A percentile compares a stretch with the other conserved stretches of the same genome.
These are phyloP conservation scores for Candida sp. DNA, from an alignment of 1,139 yeast species.

Conservation along the genomic window DNA sequence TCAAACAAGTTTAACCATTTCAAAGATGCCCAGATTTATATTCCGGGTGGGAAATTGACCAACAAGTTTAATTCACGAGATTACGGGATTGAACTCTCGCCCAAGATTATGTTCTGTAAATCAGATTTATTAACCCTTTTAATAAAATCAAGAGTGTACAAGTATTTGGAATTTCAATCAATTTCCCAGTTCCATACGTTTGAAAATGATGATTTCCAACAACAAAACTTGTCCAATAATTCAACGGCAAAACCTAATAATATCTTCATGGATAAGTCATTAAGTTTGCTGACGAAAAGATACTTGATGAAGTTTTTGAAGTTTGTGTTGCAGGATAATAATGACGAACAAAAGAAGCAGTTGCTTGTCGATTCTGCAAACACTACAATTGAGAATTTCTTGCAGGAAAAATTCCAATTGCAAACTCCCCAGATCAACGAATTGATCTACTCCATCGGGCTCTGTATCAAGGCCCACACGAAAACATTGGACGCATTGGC, in stretches of 20 bases:
- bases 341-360: constrained; percentile 39
- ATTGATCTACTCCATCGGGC: constrained; percentile 80
- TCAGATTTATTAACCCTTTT: constrained; percentile 79
- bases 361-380: constrained; percentile 55
- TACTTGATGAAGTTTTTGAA: constrained; percentile 90
- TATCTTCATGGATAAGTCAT: constrained; percentile 84
- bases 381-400: constrained; percentile 55
- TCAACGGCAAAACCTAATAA: constrained; percentile 72
- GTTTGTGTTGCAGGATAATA: constrained; percentile 71
- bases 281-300: constrained; percentile 75
- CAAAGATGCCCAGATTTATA: constrained; percentile 65
- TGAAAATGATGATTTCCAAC: constrained; percentile 81
- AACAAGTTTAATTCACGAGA: constrained; percentile 59
- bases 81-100: constrained; percentile 87
- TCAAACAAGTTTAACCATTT: constrained; percentile 47
- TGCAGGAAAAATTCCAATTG: constrained; percentile 63
- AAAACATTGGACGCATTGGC: constrained; percentile 72
- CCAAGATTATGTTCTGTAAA: constrained; percentile 83
- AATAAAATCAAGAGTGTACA: constrained; percentile 80
- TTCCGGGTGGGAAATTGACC: constrained; percentile 51
- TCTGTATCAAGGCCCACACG: constrained; percentile 59
- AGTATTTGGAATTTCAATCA: constrained; percentile 90
- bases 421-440: constrained; percentile 77
- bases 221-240: constrained; percentile 57
- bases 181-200: constrained; percentile 85